phyloP scores from a whole-genome alignment of 768 basidiomycete species.

The Amanita pseudoporphyria region DNA sequence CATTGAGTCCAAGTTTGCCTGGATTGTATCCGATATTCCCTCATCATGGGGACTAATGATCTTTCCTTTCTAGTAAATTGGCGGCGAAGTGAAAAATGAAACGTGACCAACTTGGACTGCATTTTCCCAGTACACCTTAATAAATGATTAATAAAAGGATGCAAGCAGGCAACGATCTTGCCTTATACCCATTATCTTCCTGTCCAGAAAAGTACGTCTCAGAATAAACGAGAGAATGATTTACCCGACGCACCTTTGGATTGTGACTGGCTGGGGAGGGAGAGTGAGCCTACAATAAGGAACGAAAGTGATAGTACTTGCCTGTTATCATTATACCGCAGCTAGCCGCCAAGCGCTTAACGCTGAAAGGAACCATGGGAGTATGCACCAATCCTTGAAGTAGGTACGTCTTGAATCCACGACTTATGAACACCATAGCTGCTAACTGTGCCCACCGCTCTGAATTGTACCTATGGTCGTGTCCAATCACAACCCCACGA shows the following conservation, averaged over 20 bases:
- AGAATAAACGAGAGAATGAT: not conserved
- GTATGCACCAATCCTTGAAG: conserved; percentile 69
- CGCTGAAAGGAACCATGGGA: conserved; percentile 78
- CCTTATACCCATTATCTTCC: conserved; percentile 89
- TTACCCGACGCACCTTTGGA: conserved; percentile 50
- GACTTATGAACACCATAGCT: conserved; percentile 56
- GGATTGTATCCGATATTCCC: conserved; percentile 64
- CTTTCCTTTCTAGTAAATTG: conserved; percentile 24
- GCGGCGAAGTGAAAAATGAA: not conserved
- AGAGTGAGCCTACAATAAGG: conserved; percentile 2
- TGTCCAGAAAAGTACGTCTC: conserved; percentile 15
- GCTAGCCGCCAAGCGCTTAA: conserved; percentile 56
- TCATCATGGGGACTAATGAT: conserved; percentile 80
- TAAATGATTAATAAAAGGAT: not conserved
- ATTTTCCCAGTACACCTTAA: conserved; percentile 84
- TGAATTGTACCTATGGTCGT: conserved; percentile 81
- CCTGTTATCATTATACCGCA: conserved; percentile 91
- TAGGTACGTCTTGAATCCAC: conserved; percentile 61
- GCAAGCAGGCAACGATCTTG: conserved; percentile 13
- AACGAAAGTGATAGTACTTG: conserved; percentile 17
- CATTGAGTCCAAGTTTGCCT: conserved; percentile 45
- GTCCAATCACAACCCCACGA: conserved; percentile 73
- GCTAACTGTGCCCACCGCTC: conserved; percentile 70
- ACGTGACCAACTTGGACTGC: conserved; percentile 54
- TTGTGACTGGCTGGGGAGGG: conserved; percentile 73